phyloP scores from a whole-genome alignment of 148 eudicot species.

The Oxyria digyna region DNA sequence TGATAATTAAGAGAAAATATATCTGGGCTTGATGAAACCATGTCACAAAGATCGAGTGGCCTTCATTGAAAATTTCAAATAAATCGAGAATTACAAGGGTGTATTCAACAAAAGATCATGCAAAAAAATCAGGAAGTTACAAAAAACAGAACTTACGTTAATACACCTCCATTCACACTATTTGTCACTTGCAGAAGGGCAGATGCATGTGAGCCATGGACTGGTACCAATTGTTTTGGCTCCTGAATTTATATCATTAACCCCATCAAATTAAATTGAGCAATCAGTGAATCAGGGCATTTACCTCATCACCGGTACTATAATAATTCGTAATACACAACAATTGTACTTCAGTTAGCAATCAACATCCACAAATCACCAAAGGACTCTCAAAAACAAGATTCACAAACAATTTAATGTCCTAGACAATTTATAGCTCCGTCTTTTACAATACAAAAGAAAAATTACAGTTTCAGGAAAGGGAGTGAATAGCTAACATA shows the following conservation, averaged over 20 bases:
- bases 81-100: not conserved
- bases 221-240: conserved; percentile 44
- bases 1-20: conserved; percentile 44
- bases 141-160: conserved; percentile 49
- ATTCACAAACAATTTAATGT: not conserved
- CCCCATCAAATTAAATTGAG: conserved; percentile 8
- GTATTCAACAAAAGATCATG: not conserved
- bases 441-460: not conserved
- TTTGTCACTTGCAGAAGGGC: conserved; percentile 76
- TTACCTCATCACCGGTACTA: not conserved
- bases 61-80: conserved; percentile 27
- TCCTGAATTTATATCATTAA: conserved; percentile 45
- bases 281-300: no score
- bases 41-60: conserved; percentile 88
- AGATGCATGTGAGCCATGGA: conserved; percentile 55
- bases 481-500: not conserved
- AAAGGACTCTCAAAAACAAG: not conserved
- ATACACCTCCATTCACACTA: conserved; percentile 60
- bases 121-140: not conserved
- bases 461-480: not conserved
- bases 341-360: not conserved
- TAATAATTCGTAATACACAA: not conserved
- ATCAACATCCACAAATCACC: not conserved
- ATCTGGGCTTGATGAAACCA: conserved; percentile 50
- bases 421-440: not conserved